Percentiles rank a stretch among this genome's conserved stretches.
phyloP scores from a whole-genome alignment of 805 yeast genomes.

The Nakazawaea anatomiae region DNA sequence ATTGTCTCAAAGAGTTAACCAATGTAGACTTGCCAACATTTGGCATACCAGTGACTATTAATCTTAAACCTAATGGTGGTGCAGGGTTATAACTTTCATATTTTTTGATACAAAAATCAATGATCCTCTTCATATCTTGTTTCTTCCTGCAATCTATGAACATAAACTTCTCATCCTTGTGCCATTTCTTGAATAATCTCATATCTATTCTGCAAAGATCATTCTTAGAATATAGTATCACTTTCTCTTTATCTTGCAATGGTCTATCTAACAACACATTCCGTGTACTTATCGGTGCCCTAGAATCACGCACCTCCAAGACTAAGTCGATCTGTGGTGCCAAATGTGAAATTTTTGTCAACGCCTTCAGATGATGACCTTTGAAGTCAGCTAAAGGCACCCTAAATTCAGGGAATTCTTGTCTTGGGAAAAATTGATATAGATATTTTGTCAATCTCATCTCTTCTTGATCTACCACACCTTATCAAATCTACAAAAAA shows the following conservation, averaged over 20 bases:
- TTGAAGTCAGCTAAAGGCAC: constrained; percentile 74
- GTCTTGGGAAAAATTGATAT: constrained; percentile 54
- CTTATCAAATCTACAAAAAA: neutral
- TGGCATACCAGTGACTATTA: constrained; percentile 90
- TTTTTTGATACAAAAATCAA: constrained; percentile 41
- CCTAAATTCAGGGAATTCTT: constrained; percentile 66
- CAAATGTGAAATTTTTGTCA: constrained; percentile 56
- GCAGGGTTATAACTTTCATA: constrained; percentile 48
- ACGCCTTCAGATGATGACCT: constrained; percentile 85
- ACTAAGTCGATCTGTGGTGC: constrained; percentile 80
- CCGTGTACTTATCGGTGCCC: constrained; percentile 84
- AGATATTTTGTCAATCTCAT: neutral
- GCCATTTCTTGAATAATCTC: constrained; percentile 40
- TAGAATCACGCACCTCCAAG: constrained; percentile 78
- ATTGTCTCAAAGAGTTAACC: constrained; percentile 62
- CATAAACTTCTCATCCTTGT: constrained; percentile 39
- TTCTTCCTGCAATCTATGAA: constrained; percentile 53
- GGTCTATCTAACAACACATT: constrained; percentile 73
- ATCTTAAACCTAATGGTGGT: constrained; percentile 78
- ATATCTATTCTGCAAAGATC: constrained; percentile 51
- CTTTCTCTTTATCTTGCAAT: constrained; percentile 44
- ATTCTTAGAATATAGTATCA: constrained; percentile 73
- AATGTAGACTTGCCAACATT: constrained; percentile 95
- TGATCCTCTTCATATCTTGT: constrained; percentile 42
- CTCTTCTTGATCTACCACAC: neutral